Base-by-base conservation (phyloP, 2,329 filamentous ascomycete species). In the Hypoxylon sp. region DNA sequence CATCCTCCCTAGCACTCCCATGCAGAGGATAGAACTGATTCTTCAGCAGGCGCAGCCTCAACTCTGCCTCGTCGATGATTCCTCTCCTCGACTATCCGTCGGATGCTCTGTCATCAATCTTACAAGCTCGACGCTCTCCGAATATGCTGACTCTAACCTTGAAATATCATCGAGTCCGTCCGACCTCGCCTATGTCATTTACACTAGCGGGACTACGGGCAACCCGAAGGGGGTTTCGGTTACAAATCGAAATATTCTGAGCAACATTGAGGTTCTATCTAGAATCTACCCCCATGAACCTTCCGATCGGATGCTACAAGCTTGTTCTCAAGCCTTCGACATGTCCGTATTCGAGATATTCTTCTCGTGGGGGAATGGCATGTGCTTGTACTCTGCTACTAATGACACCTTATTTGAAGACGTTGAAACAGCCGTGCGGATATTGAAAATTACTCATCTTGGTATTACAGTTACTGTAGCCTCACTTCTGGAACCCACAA, bases 331-430 rank as follows among this genome's bases (percentile, higher is more conserved):
- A 75, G 91, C 91, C 0, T 97, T 97, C 75, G 93, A 97, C 75
- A 90, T 97, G 1, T 97, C 93, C 0, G 91, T 97, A 0, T 97
- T 97, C 75, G 94, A 97, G 74, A 94, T 97, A 13, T 95, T 97
- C 77, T 97, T 93, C 73, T 84, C 93, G 0, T 97, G 93, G 91
- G 86, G 87, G 50, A 85, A 85, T 34, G 93, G 93, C 3, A 93
- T 95, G 82, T 91, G 90, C 66, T 82, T 97, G 11, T 97, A 92
- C 75, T 88, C 91, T 1, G 91, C 89, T 0, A 86, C 84, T 0
- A 94, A 94, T 71, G 91, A 96, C 72, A 85, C 88, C 1, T 80
- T 97, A 0, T 93, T 95, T 73, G 84, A 84, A 41, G 89, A 97
- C 72, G 81, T 97, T 7, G 92, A 94, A 76, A 78, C 81, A 19